Conservation (phyloP, 441 rosid species). For the Corymbia calophylla region DNA sequence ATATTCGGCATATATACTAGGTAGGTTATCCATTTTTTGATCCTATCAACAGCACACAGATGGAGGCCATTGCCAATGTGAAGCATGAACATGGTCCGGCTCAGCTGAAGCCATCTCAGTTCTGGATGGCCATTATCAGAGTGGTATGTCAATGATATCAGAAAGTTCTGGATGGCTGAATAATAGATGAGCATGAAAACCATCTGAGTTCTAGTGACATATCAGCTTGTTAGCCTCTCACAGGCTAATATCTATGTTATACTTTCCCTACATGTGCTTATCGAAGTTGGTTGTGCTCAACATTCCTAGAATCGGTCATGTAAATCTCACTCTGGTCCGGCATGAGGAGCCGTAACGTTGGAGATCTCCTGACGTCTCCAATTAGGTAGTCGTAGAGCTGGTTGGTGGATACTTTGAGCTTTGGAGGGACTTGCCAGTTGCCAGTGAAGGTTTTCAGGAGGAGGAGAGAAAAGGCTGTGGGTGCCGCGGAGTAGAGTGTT, state of each 20-base stretch:
- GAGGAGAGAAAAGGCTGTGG: conserved; percentile 4
- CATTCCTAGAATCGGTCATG: conserved; percentile 51
- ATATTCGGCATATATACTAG: conserved; percentile 20
- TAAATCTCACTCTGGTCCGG: conserved; percentile 26
- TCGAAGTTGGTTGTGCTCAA: conserved; percentile 54
- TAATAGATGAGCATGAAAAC: not conserved
- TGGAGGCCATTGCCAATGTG: conserved; percentile 9
- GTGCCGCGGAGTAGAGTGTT: conserved; percentile 11
- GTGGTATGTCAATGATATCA: not conserved
- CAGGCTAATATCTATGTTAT: conserved; percentile 9
- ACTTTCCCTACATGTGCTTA: conserved; percentile 35
- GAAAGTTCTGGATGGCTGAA: not conserved
- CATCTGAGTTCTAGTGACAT: not conserved
- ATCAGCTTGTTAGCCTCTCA: not conserved
- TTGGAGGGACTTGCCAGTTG: conserved; percentile 45
- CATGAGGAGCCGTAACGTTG: conserved; percentile 44
- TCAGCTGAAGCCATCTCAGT: not conserved
- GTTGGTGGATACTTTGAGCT: conserved; percentile 36
- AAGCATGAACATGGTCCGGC: not conserved
- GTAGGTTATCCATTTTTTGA: not conserved
- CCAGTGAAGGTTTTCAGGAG: conserved; percentile 33
- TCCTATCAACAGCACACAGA: conserved; percentile 26
- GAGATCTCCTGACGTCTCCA: conserved; percentile 21
- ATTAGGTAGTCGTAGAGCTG: conserved; percentile 47
- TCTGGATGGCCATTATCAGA: not conserved